Percentiles rank a stretch among this genome's conserved stretches.
Conservation (phyloP, 345 rosid species). For the Murraya paniculata region DNA sequence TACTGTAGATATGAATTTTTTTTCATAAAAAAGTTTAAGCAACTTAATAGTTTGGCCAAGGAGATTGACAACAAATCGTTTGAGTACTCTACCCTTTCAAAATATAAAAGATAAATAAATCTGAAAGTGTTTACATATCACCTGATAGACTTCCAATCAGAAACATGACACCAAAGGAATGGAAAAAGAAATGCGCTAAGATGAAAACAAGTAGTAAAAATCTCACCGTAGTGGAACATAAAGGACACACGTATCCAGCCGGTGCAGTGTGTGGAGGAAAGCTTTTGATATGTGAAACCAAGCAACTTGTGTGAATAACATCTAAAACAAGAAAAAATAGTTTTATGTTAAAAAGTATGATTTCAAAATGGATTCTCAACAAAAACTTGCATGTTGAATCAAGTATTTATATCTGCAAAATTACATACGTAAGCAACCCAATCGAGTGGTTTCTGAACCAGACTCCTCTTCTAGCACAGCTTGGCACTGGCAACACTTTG, state of each 20-base stretch:
- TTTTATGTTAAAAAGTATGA: constrained; percentile 14
- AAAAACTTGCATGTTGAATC: constrained; percentile 9
- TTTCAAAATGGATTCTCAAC: not conserved
- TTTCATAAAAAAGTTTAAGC: not conserved
- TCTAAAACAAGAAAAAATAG: constrained; percentile 43
- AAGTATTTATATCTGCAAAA: constrained; percentile 21
- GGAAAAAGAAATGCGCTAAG: not conserved
- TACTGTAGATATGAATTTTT: not conserved
- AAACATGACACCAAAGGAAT: not conserved
- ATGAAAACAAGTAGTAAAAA: not conserved
- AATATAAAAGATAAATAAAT: not conserved
- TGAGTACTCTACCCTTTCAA: not conserved
- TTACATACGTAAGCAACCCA: constrained; percentile 97
- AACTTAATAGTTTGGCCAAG: not conserved
- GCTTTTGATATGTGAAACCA: constrained; percentile 76
- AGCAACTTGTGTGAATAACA: constrained; percentile 84
- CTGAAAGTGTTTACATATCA: not conserved
- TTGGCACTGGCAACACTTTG: constrained; percentile 86
- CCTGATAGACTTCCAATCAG: not conserved
- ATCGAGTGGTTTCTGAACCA: constrained; percentile 70
- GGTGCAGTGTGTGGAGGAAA: constrained; percentile 97
- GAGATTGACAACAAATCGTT: not conserved
- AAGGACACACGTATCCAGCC: constrained; percentile 91
- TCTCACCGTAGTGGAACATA: constrained; percentile 81
- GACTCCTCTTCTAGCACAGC: constrained; percentile 63